Percentiles rank a stretch among this genome's conserved stretches.
These are phyloP conservation scores for Boletus tomentosulus DNA, from an alignment of 768 basidiomycete genomes.

Conservation along the genomic window DNA sequence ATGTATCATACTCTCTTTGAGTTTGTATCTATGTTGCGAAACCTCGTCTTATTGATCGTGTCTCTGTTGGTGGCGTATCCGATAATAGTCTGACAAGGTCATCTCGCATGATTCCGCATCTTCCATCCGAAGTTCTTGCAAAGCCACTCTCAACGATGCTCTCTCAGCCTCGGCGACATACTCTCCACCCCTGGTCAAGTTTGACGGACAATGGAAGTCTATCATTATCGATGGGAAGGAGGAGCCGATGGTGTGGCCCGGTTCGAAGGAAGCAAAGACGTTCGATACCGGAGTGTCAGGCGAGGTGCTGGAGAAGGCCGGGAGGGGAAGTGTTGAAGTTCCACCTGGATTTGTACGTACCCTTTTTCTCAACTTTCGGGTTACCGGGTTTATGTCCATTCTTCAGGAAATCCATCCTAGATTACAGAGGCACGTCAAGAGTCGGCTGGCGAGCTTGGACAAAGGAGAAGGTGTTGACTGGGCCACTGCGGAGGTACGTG, in stretches of 20 bases:
- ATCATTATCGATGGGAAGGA: constrained; percentile 10
- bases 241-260: constrained; percentile 51
- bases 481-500: constrained; percentile 78
- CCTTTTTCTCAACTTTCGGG: background rate
- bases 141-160: constrained; percentile 57
- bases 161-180: constrained; percentile 49
- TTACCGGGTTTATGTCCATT: background rate
- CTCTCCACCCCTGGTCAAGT: constrained; percentile 48
- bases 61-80: background rate
- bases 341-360: constrained; percentile 61
- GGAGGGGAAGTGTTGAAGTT: constrained; percentile 60
- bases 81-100: constrained; percentile 28
- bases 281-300: constrained; percentile 67
- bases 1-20: constrained; percentile 20
- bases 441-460: constrained; percentile 65
- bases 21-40: background rate
- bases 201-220: constrained; percentile 62
- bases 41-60: background rate
- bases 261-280: constrained; percentile 45
- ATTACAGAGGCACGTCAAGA: constrained; percentile 74
- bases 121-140: constrained; percentile 53
- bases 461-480: constrained; percentile 76
- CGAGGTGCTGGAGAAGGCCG: constrained; percentile 53
- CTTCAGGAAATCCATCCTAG: constrained; percentile 74
- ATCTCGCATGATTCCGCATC: constrained; percentile 49